Conservation (phyloP, 2,329 filamentous ascomycete genomes). For the Fusarium sp. region DNA sequence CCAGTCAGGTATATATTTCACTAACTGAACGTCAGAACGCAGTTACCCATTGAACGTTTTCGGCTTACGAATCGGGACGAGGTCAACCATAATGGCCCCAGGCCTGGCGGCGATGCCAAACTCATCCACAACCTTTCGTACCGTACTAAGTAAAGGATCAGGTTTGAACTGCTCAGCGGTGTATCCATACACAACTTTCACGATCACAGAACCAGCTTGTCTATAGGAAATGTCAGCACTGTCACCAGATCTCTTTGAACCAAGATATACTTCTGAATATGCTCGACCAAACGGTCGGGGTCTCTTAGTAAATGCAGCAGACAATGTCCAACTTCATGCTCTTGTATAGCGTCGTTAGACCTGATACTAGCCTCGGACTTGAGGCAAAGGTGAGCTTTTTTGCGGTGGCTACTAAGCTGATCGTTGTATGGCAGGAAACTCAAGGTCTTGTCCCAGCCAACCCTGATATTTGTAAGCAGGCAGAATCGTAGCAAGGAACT, state of each 20-base stretch:
- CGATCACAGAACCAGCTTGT: slow-evolving; percentile 21
- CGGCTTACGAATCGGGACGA: background rate
- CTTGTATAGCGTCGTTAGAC: slow-evolving; percentile 52
- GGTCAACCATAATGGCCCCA: slow-evolving; percentile 26
- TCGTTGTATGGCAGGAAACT: slow-evolving; percentile 48
- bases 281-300: slow-evolving; percentile 48
- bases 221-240: background rate
- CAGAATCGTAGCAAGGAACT: rapidly evolving
- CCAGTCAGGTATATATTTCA: slow-evolving; percentile 15
- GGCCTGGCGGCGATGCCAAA: slow-evolving; percentile 24
- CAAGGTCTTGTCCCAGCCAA: slow-evolving; percentile 45
- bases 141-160: slow-evolving; percentile 22
- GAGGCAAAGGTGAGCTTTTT: slow-evolving; percentile 52
- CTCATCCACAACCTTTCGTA: slow-evolving; percentile 21
- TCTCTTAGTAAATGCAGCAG: slow-evolving; percentile 44
- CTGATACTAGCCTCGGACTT: slow-evolving; percentile 51
- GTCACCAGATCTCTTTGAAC: rapidly evolving
- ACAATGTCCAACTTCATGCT: slow-evolving; percentile 47
- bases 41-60: rapidly evolving
- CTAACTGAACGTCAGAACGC: background rate
- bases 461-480: background rate
- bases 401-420: slow-evolving; percentile 52
- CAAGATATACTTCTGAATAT: slow-evolving; percentile 51
- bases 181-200: slow-evolving; percentile 32
- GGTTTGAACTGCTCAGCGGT: slow-evolving; percentile 11